These are phyloP conservation scores for Polyporus arcularius DNA, from an alignment of 768 basidiomycete species.

Conservation along the genomic window DNA sequence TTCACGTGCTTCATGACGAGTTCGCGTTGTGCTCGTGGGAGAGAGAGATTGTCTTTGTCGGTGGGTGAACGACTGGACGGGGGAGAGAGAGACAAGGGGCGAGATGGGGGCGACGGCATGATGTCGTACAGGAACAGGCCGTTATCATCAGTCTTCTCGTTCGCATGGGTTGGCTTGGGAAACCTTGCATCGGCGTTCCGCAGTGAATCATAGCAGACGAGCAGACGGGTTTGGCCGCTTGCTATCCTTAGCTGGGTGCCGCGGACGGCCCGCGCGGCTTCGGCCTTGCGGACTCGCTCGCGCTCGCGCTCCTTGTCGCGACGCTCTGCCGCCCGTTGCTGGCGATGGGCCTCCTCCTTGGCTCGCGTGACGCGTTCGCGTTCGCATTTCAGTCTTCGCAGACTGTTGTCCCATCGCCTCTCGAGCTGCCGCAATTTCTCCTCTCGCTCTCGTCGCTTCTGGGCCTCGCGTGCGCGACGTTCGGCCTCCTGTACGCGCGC, in stretches of 20 bases:
- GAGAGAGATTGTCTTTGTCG: constrained; percentile 17
- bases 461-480: constrained; percentile 36
- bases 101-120: constrained; percentile 29
- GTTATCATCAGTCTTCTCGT: constrained; percentile 15
- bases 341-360: constrained; percentile 24
- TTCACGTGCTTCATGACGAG: constrained; percentile 17
- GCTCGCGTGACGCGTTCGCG: constrained; percentile 21
- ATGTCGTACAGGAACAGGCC: constrained; percentile 36
- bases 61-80: constrained; percentile 15
- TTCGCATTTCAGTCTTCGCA: constrained; percentile 23
- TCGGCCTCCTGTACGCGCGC: constrained; percentile 41
- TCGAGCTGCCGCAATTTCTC: constrained; percentile 27
- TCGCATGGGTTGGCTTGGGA: constrained; percentile 16
- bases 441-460: constrained; percentile 33
- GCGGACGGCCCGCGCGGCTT: constrained; percentile 23
- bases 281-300: constrained; percentile 22
- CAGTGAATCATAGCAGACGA: constrained; percentile 27
- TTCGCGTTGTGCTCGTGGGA: constrained; percentile 35
- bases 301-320: constrained; percentile 28
- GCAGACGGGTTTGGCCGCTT: constrained; percentile 22
- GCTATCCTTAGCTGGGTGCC: constrained; percentile 18
- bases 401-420: constrained; percentile 31
- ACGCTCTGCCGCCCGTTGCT: constrained; percentile 21
- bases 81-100: constrained; percentile 23
- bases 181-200: constrained; percentile 17